phyloP scores from a whole-genome alignment of 208 protist species.

The Vickermania ingenoplastis region DNA sequence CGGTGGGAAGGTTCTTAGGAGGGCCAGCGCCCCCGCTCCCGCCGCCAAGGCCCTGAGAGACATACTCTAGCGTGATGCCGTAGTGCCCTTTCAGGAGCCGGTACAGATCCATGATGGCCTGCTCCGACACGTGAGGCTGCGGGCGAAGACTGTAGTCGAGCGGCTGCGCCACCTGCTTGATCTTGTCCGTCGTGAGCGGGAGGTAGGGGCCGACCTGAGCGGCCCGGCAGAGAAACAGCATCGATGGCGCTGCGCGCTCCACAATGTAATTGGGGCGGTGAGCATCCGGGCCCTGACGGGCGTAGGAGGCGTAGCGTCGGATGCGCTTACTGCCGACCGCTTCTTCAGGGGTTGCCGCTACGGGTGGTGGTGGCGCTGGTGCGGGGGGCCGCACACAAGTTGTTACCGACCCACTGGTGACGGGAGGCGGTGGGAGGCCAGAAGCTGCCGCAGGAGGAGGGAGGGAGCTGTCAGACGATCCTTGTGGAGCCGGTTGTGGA shows the following conservation, averaged over 20 bases:
- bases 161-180: conserved; percentile 33
- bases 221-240: conserved; percentile 48
- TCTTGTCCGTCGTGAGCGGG: conserved; percentile 27
- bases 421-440: too few relatives aligned
- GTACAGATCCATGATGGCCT: conserved; percentile 76
- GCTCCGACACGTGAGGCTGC: conserved; percentile 47
- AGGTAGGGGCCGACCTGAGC: conserved; percentile 53
- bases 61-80: conserved; percentile 26
- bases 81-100: conserved; percentile 48
- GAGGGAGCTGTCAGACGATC: too few relatives aligned
- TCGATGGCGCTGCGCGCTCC: conserved; percentile 41
- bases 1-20: too few relatives aligned
- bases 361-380: too few relatives aligned
- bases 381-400: too few relatives aligned
- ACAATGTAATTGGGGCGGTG: conserved; percentile 42
- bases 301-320: conserved; percentile 9
- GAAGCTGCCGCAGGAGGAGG: too few relatives aligned
- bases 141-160: conserved; percentile 50
- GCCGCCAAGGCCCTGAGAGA: not conserved
- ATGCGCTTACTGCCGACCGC: too few relatives aligned
- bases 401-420: too few relatives aligned
- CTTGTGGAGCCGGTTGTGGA: too few relatives aligned
- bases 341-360: too few relatives aligned
- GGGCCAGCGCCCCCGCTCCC: not conserved
- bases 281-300: not conserved